phyloP scores from a whole-genome alignment of 306 rosid species.

The Cucumis hystrix region DNA sequence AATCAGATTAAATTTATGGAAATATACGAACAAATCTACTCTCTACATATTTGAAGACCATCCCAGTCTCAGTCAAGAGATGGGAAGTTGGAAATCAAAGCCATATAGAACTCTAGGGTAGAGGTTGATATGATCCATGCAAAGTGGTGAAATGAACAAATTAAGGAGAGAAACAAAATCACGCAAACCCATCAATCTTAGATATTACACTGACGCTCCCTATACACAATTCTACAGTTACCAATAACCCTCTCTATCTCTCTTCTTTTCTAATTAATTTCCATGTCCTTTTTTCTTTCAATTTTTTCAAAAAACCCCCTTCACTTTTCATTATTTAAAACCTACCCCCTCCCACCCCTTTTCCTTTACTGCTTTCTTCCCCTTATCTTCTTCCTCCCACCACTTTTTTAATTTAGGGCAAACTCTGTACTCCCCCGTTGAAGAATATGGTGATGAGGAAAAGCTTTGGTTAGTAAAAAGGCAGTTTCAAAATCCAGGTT shows the following conservation, averaged over 20 bases:
- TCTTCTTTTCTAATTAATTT: neutral
- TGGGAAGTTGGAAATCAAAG: too few relatives aligned
- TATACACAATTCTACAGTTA: too few relatives aligned
- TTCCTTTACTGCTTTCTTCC: neutral
- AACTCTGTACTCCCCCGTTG: neutral
- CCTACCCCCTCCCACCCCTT: too few relatives aligned
- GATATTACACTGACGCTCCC: neutral
- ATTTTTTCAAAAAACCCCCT: neutral
- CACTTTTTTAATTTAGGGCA: neutral
- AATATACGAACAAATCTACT: too few relatives aligned
- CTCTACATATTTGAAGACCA: too few relatives aligned
- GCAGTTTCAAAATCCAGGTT: neutral
- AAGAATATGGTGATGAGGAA: neutral
- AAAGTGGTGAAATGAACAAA: neutral
- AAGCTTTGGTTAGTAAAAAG: neutral
- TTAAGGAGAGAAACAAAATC: neutral
- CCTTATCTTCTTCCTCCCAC: neutral
- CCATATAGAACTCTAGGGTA: too few relatives aligned
- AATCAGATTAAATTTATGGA: too few relatives aligned
- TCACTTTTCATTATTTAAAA: neutral
- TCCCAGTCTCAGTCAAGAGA: too few relatives aligned
- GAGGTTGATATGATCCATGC: neutral
- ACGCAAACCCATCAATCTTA: neutral
- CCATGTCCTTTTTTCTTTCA: neutral
- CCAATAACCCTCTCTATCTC: neutral